Evolutionary conservation across 2,329 filamentous ascomycete species (phyloP), one percentile per base, ranked within the genome.

Genomic region (Ophiostoma piceae): DNA sequence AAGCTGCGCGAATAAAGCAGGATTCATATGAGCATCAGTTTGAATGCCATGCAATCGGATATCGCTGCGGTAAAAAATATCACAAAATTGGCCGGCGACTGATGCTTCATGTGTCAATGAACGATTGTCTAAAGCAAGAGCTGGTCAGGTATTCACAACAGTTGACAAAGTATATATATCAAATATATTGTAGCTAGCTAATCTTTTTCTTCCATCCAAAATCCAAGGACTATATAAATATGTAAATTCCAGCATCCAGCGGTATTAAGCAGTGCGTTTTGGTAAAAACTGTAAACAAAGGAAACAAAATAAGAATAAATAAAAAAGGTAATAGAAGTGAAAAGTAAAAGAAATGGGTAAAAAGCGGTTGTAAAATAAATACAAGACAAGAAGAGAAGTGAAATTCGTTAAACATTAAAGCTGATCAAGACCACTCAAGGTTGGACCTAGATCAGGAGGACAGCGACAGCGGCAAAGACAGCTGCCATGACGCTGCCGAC

Each of bases 401-500:
- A 66, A 66, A 41, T 19, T 11, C 35, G 19, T 65, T 60, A 64
- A n/a, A 57, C 19, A 66, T 69, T 39, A 66, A 26, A 35, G 3
- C 51, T 11, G 29, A 32, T 54, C 16, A 47, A 16, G 65, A 19
- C 1, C 26, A 26, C 62, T 54, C 67, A 70, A 69, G 3, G 37
- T 73, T 9, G 9, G 11, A 57, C 8, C 83, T 87, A 87, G 77
- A 82, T 81, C 75, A 87, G 77, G 79, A 82, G 75, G 76, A 84
- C 78, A 76, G 83, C 84, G 71, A 79, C 82, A 71, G 82, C 84
- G 65, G 79, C 80, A 74, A 81, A 83, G 14, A 60, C n/a, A 76
- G 84, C 85, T 76, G 86, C 78, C 76, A 83, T 71, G 76, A 80
- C 80, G 72, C 84, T 86, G 80, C 81, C 83, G 70, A 80, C 80